A percentile compares a stretch with the other conserved stretches of the same genome.
These are phyloP conservation scores for Barbarea vulgaris DNA, from an alignment of 345 rosid genomes.

Conservation along the genomic window DNA sequence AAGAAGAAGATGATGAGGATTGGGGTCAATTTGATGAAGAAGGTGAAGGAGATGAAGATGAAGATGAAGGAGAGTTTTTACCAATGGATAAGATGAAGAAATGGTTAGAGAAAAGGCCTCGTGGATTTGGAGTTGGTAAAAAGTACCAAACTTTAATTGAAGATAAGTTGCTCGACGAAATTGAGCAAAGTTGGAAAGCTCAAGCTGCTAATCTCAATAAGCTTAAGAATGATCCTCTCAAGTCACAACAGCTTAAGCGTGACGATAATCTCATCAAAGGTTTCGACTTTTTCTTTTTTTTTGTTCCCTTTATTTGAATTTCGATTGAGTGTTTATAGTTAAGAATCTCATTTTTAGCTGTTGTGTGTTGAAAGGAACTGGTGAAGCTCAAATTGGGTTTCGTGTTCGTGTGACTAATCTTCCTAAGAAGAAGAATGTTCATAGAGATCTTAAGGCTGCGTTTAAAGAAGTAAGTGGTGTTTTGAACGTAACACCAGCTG, in stretches of 20 bases:
- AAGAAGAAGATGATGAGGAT: conserved; percentile 45
- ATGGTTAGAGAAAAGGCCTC: conserved; percentile 75
- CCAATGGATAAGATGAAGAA: conserved; percentile 62
- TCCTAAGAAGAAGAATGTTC: conserved; percentile 92
- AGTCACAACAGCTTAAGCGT: conserved; percentile 39
- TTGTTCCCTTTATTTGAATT: not conserved
- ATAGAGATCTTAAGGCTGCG: conserved; percentile 73
- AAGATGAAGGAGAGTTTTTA: conserved; percentile 48
- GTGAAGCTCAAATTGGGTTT: conserved; percentile 49
- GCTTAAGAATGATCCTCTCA: conserved; percentile 57
- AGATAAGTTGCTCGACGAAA: conserved; percentile 79
- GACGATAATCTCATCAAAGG: conserved; percentile 32
- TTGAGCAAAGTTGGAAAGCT: conserved; percentile 65
- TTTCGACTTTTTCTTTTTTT: not conserved
- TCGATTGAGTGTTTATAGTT: not conserved
- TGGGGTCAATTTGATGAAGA: conserved; percentile 40
- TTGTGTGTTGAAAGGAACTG: conserved; percentile 43
- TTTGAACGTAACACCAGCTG: conserved; percentile 62
- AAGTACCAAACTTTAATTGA: conserved; percentile 71
- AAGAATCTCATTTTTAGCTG: conserved; percentile 27
- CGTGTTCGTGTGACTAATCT: conserved; percentile 68
- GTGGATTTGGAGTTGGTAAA: conserved; percentile 78
- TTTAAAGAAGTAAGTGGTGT: conserved; percentile 69
- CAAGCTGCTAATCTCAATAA: conserved; percentile 65
- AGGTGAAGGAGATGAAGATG: conserved; percentile 44